phyloP scores from a whole-genome alignment of 1,284 basidiomycete species.

The Leccinum griseonigrum region DNA sequence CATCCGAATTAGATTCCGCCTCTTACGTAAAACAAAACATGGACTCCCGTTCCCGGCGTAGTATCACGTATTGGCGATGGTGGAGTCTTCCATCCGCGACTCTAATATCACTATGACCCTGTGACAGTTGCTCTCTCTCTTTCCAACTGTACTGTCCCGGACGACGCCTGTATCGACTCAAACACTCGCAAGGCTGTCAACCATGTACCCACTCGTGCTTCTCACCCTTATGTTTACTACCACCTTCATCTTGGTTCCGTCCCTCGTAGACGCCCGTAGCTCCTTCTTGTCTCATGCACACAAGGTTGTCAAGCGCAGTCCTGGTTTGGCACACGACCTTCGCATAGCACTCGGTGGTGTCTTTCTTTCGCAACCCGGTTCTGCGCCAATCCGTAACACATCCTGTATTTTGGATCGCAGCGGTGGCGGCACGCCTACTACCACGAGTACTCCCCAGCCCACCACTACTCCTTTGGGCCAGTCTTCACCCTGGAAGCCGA shows the following conservation, averaged over 20 bases:
- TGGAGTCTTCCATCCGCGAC: too few relatives aligned
- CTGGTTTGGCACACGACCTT: slow-evolving; percentile 62
- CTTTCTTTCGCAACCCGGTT: slow-evolving; percentile 35
- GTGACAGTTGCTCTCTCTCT: too few relatives aligned
- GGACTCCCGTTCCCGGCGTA: too few relatives aligned
- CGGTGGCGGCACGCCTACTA: slow-evolving; percentile 21
- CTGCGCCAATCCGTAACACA: slow-evolving; percentile 25
- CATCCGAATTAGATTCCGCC: neutral
- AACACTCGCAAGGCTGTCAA: too few relatives aligned
- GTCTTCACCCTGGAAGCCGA: slow-evolving; percentile 30
- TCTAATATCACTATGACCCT: too few relatives aligned
- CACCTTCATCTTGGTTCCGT: slow-evolving; percentile 1
- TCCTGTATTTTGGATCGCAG: slow-evolving; percentile 31
- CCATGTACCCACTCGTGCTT: too few relatives aligned
- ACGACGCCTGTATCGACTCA: too few relatives aligned
- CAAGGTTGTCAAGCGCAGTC: slow-evolving; percentile 46
- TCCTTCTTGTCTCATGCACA: slow-evolving; percentile 37
- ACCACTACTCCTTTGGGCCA: slow-evolving; percentile 17
- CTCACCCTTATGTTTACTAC: too few relatives aligned
- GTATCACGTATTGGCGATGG: too few relatives aligned
- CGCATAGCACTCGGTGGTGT: slow-evolving; percentile 59
- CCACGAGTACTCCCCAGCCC: slow-evolving; percentile 18
- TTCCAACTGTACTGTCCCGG: too few relatives aligned
- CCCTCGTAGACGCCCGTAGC: slow-evolving; percentile 10
- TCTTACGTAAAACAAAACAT: too few relatives aligned